These are phyloP conservation scores for Corylus avellana DNA, from an alignment of 306 rosid species.

Conservation along the genomic window DNA sequence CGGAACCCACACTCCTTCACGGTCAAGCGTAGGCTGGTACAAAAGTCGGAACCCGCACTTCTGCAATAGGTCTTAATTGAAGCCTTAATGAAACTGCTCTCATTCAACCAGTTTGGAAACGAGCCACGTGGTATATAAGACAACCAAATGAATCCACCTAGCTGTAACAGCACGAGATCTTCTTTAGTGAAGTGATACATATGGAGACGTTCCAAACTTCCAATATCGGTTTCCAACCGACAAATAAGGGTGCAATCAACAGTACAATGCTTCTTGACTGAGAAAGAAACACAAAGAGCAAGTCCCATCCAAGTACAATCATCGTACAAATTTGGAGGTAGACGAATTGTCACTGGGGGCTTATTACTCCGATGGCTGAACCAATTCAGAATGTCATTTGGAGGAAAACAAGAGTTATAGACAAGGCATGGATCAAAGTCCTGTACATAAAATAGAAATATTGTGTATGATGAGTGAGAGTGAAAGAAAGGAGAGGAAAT, in stretches of 20 bases:
- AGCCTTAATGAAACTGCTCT: constrained; percentile 2
- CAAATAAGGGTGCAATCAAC: constrained; percentile 17
- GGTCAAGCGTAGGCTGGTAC: not conserved
- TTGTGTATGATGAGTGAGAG: no score
- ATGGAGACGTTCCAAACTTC: not conserved
- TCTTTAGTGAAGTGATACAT: not conserved
- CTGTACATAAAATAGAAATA: not conserved
- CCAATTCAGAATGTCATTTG: constrained; percentile 8
- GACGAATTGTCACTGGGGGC: not conserved
- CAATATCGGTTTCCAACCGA: not conserved
- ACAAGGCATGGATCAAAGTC: not conserved
- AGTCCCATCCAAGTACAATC: constrained; percentile 23
- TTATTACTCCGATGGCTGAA: not conserved
- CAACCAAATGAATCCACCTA: constrained; percentile 28
- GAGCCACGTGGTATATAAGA: constrained; percentile 24
- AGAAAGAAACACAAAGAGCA: constrained; percentile 17
- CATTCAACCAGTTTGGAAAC: constrained; percentile 12
- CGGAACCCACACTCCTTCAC: constrained; percentile 9
- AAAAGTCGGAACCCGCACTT: constrained; percentile 14
- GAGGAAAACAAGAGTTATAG: constrained; percentile 16
- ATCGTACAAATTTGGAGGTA: not conserved
- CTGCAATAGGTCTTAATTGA: constrained; percentile 13
- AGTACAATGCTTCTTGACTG: constrained; percentile 1
- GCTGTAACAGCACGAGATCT: constrained; percentile 10
- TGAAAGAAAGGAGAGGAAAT: no score